Percentiles rank a stretch among this genome's conserved stretches.
Conservation (phyloP, 2,329 filamentous ascomycete species). For the Arthrobotrys pseudoclavata region DNA sequence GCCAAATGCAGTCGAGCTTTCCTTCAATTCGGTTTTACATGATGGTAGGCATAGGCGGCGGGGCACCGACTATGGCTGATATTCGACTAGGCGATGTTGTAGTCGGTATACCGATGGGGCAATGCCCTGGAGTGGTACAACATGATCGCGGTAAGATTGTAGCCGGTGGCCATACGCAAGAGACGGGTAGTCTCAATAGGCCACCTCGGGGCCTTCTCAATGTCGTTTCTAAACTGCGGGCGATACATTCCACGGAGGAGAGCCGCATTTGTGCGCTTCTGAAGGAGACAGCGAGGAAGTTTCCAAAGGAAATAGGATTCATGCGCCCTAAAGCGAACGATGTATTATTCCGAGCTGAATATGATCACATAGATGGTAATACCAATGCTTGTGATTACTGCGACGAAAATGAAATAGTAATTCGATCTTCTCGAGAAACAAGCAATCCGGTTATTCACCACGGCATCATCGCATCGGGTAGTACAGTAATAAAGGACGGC, state of each 20-base stretch:
- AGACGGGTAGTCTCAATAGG: constrained; percentile 16
- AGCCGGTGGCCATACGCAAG: constrained; percentile 1
- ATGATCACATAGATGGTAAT: constrained; percentile 14
- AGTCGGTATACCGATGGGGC: constrained; percentile 17
- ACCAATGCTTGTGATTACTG: constrained; percentile 12
- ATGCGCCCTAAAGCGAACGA: constrained; percentile 17
- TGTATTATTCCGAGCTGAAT: constrained; percentile 23
- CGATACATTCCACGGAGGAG: neutral
- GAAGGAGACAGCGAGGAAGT: neutral
- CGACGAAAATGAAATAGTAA: neutral
- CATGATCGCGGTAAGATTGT: constrained; percentile 39
- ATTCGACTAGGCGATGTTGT: constrained; percentile 52
- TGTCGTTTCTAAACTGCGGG: constrained; percentile 7
- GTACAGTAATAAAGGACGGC: constrained; percentile 39
- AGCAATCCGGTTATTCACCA: constrained; percentile 17
- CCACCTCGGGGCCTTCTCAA: constrained; percentile 21
- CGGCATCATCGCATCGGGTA: constrained; percentile 34
- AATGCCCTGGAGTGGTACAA: constrained; percentile 27
- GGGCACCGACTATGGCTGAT: constrained; percentile 16
- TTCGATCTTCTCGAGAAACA: neutral
- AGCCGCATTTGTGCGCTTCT: neutral
- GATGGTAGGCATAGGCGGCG: constrained; percentile 50
- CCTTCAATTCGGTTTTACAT: constrained; percentile 24
- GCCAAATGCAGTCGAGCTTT: constrained; percentile 34
- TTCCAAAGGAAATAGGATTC: neutral